Evolutionary conservation across 352 stramenopile species (phyloP).

Genomic region (Globisporangium sylvaticum): DNA sequence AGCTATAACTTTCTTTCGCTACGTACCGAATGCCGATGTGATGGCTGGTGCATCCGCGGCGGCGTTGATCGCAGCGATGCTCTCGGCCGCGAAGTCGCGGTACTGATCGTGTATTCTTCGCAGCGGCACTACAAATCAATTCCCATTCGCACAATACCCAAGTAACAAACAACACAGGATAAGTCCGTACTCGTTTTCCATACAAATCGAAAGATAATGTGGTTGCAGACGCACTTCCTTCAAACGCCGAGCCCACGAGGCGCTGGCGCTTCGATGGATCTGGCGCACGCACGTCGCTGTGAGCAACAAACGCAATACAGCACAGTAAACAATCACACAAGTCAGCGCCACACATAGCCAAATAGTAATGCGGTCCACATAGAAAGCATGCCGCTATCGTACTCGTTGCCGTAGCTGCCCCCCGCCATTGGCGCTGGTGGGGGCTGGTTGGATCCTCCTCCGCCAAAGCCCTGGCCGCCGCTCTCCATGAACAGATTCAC

Average conservation of each 20-base stretch:
- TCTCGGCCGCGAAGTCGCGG: conserved; percentile 80
- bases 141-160: neutral
- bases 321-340: neutral
- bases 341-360: neutral
- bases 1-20: neutral
- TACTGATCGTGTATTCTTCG: conserved; percentile 66
- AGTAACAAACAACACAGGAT: neutral
- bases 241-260: conserved; percentile 56
- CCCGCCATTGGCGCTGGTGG: conserved; percentile 31
- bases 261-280: conserved; percentile 81
- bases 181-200: neutral
- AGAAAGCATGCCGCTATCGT: neutral
- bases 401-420: conserved; percentile 36
- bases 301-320: conserved; percentile 11
- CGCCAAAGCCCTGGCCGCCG: conserved; percentile 32
- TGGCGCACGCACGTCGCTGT: conserved; percentile 64
- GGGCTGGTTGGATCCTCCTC: conserved; percentile 9
- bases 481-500: conserved; percentile 87
- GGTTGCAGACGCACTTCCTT: conserved; percentile 23
- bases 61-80: conserved; percentile 67
- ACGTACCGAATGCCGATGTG: conserved; percentile 40
- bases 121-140: conserved; percentile 32
- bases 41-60: conserved; percentile 23
- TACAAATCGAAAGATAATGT: neutral
- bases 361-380: conserved; percentile 2